Conservation (phyloP, 106 monocot genomes). For the Amphibolis antarctica region DNA sequence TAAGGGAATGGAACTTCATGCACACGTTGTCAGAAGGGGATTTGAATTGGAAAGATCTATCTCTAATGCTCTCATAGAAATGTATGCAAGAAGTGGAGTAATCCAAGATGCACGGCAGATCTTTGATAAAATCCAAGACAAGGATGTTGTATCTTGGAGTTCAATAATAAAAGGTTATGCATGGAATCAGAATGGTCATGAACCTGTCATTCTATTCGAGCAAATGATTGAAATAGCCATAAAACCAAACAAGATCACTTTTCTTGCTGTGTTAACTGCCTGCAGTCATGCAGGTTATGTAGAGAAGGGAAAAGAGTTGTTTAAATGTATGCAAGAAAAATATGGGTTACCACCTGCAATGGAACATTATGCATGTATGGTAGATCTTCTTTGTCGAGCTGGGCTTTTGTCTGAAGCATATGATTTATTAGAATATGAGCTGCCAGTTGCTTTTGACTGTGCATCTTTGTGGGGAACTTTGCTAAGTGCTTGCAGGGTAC, state of each 20-base stretch:
- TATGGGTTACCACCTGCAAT: conserved; percentile 31
- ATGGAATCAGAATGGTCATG: conserved; percentile 30
- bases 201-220: conserved; percentile 34
- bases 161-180: conserved; percentile 59
- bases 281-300: conserved; percentile 57
- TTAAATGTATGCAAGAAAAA: conserved; percentile 38
- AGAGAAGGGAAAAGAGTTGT: conserved; percentile 31
- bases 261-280: conserved; percentile 47
- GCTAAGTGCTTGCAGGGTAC: conserved; percentile 43
- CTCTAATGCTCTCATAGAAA: conserved; percentile 50
- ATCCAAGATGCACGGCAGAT: conserved; percentile 24
- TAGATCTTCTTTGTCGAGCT: conserved; percentile 45
- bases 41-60: conserved; percentile 28
- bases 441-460: not conserved
- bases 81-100: conserved; percentile 52
- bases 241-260: conserved; percentile 57
- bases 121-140: conserved; percentile 31
- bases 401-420: conserved; percentile 37
- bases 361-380: conserved; percentile 46
- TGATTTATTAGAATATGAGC: conserved; percentile 20
- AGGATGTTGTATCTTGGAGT: conserved; percentile 75
- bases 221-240: conserved; percentile 29
- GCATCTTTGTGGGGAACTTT: conserved; percentile 44
- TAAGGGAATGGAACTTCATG: conserved; percentile 39
- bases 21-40: conserved; percentile 41